These are phyloP conservation scores for Phytophthora sansomeana DNA, from an alignment of 352 stramenopile genomes.

Conservation along the genomic window DNA sequence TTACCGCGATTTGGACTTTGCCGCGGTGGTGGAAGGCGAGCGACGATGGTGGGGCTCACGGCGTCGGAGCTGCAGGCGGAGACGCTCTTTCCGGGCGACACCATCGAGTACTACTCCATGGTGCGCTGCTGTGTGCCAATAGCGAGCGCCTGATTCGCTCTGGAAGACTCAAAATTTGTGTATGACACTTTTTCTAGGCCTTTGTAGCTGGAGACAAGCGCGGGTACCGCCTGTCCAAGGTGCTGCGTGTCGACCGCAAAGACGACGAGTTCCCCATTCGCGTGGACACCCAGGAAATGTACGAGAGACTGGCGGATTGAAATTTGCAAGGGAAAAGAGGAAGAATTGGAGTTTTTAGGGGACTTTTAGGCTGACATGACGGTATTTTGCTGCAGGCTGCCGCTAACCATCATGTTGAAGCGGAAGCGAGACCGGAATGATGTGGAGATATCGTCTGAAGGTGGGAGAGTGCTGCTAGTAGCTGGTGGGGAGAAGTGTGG, in stretches of 20 bases:
- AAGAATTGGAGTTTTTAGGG: not conserved
- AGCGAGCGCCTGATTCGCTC: not conserved
- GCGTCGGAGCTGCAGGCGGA: conserved; percentile 63
- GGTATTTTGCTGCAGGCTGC: conserved; percentile 44
- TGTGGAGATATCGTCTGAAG: conserved; percentile 48
- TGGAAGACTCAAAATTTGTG: conserved; percentile 17
- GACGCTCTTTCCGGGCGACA: conserved; percentile 75
- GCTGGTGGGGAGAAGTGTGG: not conserved
- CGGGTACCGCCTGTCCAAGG: conserved; percentile 69
- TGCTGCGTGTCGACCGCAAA: conserved; percentile 53
- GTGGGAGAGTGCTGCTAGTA: conserved; percentile 36
- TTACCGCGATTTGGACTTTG: too few relatives aligned
- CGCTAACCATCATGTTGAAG: conserved; percentile 75
- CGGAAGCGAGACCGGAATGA: conserved; percentile 65
- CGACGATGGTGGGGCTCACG: conserved; percentile 51
- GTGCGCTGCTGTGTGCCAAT: conserved; percentile 18
- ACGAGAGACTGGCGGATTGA: conserved; percentile 12
- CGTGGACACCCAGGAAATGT: conserved; percentile 80
- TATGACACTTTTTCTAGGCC: conserved; percentile 39
- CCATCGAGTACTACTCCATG: conserved; percentile 85
- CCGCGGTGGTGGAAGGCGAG: conserved; percentile 8
- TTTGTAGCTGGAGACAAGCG: conserved; percentile 76
- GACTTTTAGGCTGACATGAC: conserved; percentile 4
- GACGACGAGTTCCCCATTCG: conserved; percentile 67
- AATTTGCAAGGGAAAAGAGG: not conserved